Evolutionary conservation across 495 filamentous ascomycete species (phyloP).

Genomic region (Tuber melanosporum): DNA sequence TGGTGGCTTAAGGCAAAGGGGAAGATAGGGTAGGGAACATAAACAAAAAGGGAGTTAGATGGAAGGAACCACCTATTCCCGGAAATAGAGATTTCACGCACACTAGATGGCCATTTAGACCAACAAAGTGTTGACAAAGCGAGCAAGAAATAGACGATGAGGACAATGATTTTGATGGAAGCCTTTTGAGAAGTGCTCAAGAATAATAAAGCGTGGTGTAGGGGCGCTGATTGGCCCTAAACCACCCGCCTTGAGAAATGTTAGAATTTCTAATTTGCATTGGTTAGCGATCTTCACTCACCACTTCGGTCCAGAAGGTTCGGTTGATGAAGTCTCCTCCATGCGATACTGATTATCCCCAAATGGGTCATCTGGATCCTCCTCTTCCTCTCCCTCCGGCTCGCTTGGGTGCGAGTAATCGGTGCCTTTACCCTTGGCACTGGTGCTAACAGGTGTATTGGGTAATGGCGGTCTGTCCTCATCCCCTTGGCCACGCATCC

Average conservation of each 20-base stretch:
- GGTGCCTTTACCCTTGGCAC: slow-evolving; percentile 43
- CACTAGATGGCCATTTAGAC: neutral
- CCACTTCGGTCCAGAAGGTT: slow-evolving; percentile 17
- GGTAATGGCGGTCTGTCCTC: slow-evolving; percentile 46
- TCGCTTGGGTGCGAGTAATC: slow-evolving; percentile 48
- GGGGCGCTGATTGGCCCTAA: slow-evolving; percentile 3
- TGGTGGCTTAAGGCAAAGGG: neutral
- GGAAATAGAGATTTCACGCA: neutral
- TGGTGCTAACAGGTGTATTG: slow-evolving; percentile 42
- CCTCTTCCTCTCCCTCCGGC: slow-evolving; percentile 47
- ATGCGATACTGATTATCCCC: slow-evolving; percentile 34
- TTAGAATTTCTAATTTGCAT: slow-evolving; percentile 6
- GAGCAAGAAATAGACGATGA: neutral
- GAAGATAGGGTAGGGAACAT: neutral
- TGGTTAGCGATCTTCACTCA: neutral
- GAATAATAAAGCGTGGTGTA: too few relatives aligned
- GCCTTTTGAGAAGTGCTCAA: neutral
- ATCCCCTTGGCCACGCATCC: slow-evolving; percentile 36
- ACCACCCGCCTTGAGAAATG: slow-evolving; percentile 21
- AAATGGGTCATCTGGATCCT: slow-evolving; percentile 67
- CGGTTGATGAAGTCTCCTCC: slow-evolving; percentile 18
- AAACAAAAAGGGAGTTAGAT: neutral
- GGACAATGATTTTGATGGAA: neutral
- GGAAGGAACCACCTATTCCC: neutral
- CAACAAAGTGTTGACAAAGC: neutral